Evolutionary conservation across 2,329 filamentous ascomycete species (phyloP), one percentile per base, ranked within the genome.

Genomic region (Aureobasidium melanogenum): DNA sequence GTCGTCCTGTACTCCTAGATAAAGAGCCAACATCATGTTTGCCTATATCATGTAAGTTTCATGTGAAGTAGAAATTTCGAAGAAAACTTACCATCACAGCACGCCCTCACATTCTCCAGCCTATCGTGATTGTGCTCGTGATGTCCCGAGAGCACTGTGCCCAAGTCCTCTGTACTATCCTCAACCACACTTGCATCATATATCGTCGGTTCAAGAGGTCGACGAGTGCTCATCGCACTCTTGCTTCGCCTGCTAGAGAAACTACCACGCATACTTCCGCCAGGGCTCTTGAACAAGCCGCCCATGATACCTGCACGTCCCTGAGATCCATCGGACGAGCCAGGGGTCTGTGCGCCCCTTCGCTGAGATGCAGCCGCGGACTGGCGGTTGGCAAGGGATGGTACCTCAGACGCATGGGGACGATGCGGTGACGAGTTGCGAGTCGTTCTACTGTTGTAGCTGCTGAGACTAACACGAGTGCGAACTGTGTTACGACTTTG

Each of bases 91-190:
- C 92, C 94, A 82, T 97, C 94, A 75, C 94, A 99, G 77, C 94
- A 99, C 63, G 93, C 92, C 71, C 94, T 83, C 66, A 99, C 94
- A 73, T 99, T 97, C 80, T 97, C 93, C 69, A 97, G 80, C 64
- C 87, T 82, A 70, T 92, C 89, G 28, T 87, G 80, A 66, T 92
- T 88, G 59, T 85, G 80, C 69, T 93, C 88, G 70, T 91, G n/a
- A n/a, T n/a, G 87, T 47, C 41, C 52, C 75, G 81, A 93, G 68
- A 93, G 89, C 65, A 92, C 85, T 65, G 87, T 82, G 61, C 90
- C 81, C 62, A 96, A 73, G 70, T 97, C 91, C 73, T 96, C 91
- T 3, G 89, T 89, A 68, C 73, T 74, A 71, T 93, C 88, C 65
- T 87, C 85, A 17, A 84, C 83, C 68, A 84, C 82, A 64, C 79